These are phyloP conservation scores for Dioscorea cayenensis DNA, from an alignment of 116 monocot species.

Conservation along the genomic window DNA sequence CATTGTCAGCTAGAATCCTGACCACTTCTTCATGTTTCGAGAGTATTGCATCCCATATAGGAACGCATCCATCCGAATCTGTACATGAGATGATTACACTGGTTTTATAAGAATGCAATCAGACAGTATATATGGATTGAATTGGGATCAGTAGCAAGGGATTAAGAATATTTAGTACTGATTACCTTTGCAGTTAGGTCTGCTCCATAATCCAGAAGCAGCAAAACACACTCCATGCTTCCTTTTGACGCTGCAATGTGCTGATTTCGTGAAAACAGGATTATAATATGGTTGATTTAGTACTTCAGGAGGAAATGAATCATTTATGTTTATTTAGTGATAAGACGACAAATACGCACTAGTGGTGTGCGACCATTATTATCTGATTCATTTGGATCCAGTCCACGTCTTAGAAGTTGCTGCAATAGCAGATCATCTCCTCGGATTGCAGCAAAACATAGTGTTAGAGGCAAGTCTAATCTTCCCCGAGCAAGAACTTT, in stretches of 20 bases:
- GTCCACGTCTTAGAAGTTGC: constrained; percentile 28
- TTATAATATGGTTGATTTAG: neutral
- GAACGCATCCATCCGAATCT: constrained; percentile 5
- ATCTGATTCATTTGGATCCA: constrained; percentile 38
- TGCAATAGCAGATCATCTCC: constrained; percentile 28
- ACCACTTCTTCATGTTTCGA: constrained; percentile 15
- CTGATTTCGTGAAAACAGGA: constrained; percentile 14
- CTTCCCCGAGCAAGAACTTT: constrained; percentile 28
- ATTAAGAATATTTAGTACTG: neutral
- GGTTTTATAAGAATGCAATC: neutral
- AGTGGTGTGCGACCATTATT: constrained; percentile 25
- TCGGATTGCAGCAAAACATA: constrained; percentile 31
- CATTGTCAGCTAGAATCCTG: constrained; percentile 39
- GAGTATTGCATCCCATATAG: constrained; percentile 9
- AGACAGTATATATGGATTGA: too few species aligned
- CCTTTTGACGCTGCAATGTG: constrained; percentile 61
- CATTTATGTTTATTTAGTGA: neutral
- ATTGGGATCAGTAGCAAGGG: too few species aligned
- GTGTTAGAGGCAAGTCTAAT: constrained; percentile 34
- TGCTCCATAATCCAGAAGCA: constrained; percentile 49
- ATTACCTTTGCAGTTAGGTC: constrained; percentile 53
- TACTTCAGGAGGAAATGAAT: neutral
- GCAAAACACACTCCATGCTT: constrained; percentile 25
- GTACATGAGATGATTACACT: neutral
- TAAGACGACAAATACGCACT: constrained; percentile 4